Conservation (phyloP, 2,329 filamentous ascomycete genomes). For the Fusarium verrucosum region DNA sequence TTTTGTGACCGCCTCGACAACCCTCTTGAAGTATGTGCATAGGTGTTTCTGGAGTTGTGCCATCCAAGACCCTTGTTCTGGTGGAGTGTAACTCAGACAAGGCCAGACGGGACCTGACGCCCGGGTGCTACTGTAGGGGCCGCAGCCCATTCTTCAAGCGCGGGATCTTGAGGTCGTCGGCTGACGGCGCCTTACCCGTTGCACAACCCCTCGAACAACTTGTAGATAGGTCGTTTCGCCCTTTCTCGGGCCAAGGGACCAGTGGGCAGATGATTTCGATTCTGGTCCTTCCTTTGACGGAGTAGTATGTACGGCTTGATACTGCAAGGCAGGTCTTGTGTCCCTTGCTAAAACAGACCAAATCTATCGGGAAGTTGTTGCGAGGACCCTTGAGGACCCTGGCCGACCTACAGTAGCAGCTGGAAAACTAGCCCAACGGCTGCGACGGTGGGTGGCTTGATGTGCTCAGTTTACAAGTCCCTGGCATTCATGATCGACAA, state of each 20-base stretch:
- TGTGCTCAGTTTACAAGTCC: background rate
- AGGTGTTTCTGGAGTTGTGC: background rate
- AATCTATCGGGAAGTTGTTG: conserved; percentile 31
- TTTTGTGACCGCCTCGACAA: background rate
- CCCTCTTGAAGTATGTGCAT: background rate
- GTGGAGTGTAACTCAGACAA: conserved; percentile 3
- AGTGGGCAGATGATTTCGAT: conserved; percentile 6
- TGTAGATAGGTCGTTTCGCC: conserved; percentile 18
- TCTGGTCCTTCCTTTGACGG: background rate
- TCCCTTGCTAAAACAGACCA: background rate
- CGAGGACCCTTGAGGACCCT: conserved; percentile 9
- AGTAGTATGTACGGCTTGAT: background rate
- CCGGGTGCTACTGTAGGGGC: conserved; percentile 7
- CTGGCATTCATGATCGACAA: conserved; percentile 33
- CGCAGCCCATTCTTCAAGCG: conserved; percentile 8
- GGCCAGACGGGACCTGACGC: background rate
- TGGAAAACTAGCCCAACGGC: background rate
- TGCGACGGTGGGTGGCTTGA: conserved; percentile 7
- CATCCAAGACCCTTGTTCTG: conserved; percentile 5
- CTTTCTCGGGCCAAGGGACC: conserved; percentile 27
- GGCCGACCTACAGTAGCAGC: too few species aligned
- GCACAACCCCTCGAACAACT: conserved; percentile 7
- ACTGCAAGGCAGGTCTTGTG: conserved; percentile 7
- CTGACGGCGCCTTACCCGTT: conserved; percentile 21
- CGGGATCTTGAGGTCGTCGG: conserved; percentile 20